Percentiles rank a stretch among this genome's conserved stretches.
Evolutionary conservation across 345 rosid species (phyloP).

Genomic region (Salix koriyanagi): DNA sequence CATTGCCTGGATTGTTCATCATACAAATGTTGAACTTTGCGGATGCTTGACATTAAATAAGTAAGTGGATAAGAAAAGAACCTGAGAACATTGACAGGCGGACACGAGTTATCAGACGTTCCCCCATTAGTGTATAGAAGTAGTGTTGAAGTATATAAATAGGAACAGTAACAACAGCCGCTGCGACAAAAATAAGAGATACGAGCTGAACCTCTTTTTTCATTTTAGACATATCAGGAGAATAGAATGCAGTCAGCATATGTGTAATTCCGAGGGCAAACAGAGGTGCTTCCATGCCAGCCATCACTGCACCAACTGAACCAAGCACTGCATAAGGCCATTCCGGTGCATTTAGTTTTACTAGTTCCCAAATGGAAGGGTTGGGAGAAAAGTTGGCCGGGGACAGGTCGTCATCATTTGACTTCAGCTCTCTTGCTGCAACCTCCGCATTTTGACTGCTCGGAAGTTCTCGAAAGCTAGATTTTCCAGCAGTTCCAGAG

Average conservation of each 20-base stretch:
- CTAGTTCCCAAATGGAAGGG: conserved; percentile 51
- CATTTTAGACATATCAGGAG: conserved; percentile 36
- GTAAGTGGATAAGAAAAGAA: conserved; percentile 16
- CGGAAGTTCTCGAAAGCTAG: conserved; percentile 38
- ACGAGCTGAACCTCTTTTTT: conserved; percentile 44
- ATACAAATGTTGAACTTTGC: no score
- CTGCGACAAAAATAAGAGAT: conserved; percentile 44
- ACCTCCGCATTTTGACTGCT: conserved; percentile 20
- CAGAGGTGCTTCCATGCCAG: conserved; percentile 67
- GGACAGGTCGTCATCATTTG: conserved; percentile 22
- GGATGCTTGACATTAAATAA: background rate
- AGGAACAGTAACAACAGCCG: conserved; percentile 51
- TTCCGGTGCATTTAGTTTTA: conserved; percentile 72
- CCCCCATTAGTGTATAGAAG: conserved; percentile 83
- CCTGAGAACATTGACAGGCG: conserved; percentile 74
- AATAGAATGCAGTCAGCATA: conserved; percentile 59
- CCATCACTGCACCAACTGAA: conserved; percentile 67
- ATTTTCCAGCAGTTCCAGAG: conserved; percentile 32
- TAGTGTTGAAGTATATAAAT: conserved; percentile 67
- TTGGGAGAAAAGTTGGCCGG: conserved; percentile 1
- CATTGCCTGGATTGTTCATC: no score
- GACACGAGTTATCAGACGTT: conserved; percentile 66
- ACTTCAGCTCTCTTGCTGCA: background rate
- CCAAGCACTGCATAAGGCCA: conserved; percentile 83
- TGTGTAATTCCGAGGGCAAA: conserved; percentile 71